A percentile compares a stretch with the other conserved stretches of the same genome.
Evolutionary conservation across 768 basidiomycete species (phyloP).

Genomic region (Suillus ampliporus): DNA sequence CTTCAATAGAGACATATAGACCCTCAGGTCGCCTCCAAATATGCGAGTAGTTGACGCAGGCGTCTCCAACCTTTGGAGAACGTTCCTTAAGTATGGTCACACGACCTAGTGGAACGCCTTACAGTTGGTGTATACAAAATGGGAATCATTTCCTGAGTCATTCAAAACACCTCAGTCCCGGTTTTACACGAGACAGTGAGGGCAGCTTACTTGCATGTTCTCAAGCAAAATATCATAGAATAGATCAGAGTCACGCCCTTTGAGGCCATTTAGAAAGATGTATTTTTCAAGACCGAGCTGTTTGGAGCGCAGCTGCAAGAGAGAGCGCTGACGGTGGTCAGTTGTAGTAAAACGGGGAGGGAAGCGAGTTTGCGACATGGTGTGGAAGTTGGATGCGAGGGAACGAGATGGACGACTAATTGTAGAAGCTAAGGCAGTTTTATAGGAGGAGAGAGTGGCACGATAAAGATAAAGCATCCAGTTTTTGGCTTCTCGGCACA

Average conservation of each 20-base stretch:
- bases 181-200: not conserved
- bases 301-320: conserved; percentile 64
- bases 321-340: conserved; percentile 60
- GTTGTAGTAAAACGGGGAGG: conserved; percentile 57
- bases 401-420: conserved; percentile 20
- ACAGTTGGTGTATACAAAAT: conserved; percentile 82
- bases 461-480: conserved; percentile 10
- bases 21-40: conserved; percentile 71
- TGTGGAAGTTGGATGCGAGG: conserved; percentile 20
- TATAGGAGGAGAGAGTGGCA: conserved; percentile 13
- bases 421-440: conserved; percentile 13
- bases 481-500: not conserved
- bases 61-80: conserved; percentile 63
- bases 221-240: conserved; percentile 69
- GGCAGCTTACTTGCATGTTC: conserved; percentile 58
- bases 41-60: conserved; percentile 71
- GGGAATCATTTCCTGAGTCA: conserved; percentile 58
- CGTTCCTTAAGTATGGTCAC: conserved; percentile 12
- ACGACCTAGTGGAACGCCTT: conserved; percentile 18
- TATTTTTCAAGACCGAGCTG: conserved; percentile 65
- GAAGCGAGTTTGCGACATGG: conserved; percentile 39
- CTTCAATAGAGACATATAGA: conserved; percentile 64
- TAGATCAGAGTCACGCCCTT: conserved; percentile 63
- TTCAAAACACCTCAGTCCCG: conserved; percentile 11
- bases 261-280: conserved; percentile 69